Percentiles rank a stretch among this genome's conserved stretches.
Conservation (phyloP, 2,329 filamentous ascomycete species). For the Trichocomaceae sp. region DNA sequence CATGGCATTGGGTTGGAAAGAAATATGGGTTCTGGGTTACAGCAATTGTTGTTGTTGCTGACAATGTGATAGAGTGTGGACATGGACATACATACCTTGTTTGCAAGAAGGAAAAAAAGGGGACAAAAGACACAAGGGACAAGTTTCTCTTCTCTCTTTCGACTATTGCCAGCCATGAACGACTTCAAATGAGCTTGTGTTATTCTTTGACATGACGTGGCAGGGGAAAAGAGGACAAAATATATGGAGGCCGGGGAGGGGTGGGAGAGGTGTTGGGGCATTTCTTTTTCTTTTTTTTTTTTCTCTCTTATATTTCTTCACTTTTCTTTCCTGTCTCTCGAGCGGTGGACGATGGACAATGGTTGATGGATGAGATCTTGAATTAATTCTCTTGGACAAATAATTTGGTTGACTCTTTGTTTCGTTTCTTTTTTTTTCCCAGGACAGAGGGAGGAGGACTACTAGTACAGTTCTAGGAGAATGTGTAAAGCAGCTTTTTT, state of each 20-base stretch:
- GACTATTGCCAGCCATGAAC: neutral
- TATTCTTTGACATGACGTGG: too few relatives aligned
- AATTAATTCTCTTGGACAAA: neutral
- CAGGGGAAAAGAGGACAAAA: neutral
- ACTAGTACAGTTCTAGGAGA: neutral
- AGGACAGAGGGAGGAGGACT: neutral
- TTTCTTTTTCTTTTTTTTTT: neutral
- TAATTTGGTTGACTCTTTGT: too few relatives aligned
- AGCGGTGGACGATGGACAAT: neutral
- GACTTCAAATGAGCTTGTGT: neutral
- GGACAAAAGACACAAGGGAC: too few relatives aligned
- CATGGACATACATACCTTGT: slow-evolving; percentile 9
- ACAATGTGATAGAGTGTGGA: slow-evolving; percentile 10
- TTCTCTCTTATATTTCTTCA: neutral
- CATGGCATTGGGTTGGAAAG: slow-evolving; percentile 14
- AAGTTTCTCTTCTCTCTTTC: neutral
- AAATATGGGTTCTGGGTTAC: slow-evolving; percentile 13
- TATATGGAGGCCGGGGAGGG: too few relatives aligned
- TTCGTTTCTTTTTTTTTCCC: neutral
- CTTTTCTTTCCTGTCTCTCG: neutral
- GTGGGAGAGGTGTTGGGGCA: neutral
- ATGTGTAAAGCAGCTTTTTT: neutral
- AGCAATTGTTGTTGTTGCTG: slow-evolving; percentile 1
- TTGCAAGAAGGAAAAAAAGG: neutral
- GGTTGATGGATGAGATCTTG: neutral